Conservation (phyloP, 2,329 filamentous ascomycete genomes). For the Colletotrichum musae region DNA sequence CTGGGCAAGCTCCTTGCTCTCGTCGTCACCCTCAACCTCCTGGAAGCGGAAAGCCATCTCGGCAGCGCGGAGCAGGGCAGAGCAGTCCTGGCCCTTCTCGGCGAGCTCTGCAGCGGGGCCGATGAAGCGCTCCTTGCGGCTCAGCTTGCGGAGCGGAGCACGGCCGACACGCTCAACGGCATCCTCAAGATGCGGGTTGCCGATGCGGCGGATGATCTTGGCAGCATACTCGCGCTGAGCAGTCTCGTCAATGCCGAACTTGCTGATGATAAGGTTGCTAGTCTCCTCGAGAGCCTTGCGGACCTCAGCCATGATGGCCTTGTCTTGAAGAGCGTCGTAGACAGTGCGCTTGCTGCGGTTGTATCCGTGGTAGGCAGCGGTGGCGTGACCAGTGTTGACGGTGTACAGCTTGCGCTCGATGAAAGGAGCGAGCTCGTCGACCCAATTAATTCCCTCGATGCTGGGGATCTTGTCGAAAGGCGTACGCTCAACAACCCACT, state of each 20-base stretch:
- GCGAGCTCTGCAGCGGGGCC: conserved; percentile 91
- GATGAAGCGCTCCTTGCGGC: conserved; percentile 95
- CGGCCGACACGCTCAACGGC: conserved; percentile 95
- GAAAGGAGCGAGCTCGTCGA: conserved; percentile 91
- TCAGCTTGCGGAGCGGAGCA: conserved; percentile 93
- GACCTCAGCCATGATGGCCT: conserved; percentile 84
- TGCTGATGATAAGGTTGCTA: conserved; percentile 85
- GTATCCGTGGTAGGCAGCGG: conserved; percentile 95
- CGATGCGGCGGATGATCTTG: conserved; percentile 92
- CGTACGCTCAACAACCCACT: conserved; percentile 94
- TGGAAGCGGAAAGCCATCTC: conserved; percentile 97
- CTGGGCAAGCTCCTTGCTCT: conserved; percentile 87
- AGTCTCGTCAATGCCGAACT: conserved; percentile 82
- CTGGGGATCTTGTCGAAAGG: conserved; percentile 84
- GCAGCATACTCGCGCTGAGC: conserved; percentile 91
- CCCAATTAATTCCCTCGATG: conserved; percentile 93
- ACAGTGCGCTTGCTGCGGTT: conserved; percentile 88
- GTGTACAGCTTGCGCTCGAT: conserved; percentile 99
- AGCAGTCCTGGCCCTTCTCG: conserved; percentile 81
- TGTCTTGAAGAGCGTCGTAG: conserved; percentile 88
- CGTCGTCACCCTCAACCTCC: conserved; percentile 91
- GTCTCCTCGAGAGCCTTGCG: conserved; percentile 88
- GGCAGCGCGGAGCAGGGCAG: conserved; percentile 83
- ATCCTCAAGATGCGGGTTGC: conserved; percentile 93
- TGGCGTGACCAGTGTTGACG: conserved; percentile 98